phyloP scores from a whole-genome alignment of 2,329 filamentous ascomycete genomes.

The Metarhizium anisopliae region DNA sequence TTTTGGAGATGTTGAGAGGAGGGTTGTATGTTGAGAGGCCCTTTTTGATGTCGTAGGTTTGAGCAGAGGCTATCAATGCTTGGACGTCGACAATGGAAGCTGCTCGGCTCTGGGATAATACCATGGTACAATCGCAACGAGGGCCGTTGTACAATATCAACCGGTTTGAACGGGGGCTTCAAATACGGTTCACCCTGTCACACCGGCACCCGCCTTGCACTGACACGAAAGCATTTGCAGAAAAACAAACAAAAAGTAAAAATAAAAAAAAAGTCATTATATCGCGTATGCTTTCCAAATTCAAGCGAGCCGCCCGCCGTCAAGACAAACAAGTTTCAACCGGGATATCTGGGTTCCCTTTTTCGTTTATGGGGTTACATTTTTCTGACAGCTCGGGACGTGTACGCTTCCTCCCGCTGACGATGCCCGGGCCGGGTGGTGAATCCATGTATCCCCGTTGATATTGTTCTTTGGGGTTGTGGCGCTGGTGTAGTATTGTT shows the following conservation, averaged over 20 bases:
- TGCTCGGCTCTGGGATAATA: background rate
- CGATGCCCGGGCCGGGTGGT: background rate
- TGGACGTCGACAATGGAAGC: too few relatives aligned
- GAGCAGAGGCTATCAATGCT: too few relatives aligned
- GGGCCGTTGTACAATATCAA: background rate
- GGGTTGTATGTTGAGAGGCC: too few relatives aligned
- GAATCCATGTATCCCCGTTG: slow-evolving; percentile 7
- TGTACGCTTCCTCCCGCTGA: background rate
- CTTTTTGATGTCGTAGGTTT: too few relatives aligned
- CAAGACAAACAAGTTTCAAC: too few relatives aligned
- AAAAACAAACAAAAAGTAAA: background rate
- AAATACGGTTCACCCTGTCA: background rate
- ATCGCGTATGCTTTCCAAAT: too few relatives aligned
- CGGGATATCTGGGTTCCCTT: background rate
- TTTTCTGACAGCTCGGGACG: background rate
- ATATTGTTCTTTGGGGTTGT: slow-evolving; percentile 24
- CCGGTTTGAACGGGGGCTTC: background rate
- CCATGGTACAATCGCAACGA: background rate
- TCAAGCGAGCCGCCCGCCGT: too few relatives aligned
- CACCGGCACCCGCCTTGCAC: background rate
- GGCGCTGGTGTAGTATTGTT: slow-evolving; percentile 25
- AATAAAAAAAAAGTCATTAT: background rate
- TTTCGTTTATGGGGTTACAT: background rate
- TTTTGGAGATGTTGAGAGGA: too few relatives aligned
- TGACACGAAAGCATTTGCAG: background rate